Conservation (phyloP, 2,329 filamentous ascomycete genomes). For the Pseudocercospora fuligena region DNA sequence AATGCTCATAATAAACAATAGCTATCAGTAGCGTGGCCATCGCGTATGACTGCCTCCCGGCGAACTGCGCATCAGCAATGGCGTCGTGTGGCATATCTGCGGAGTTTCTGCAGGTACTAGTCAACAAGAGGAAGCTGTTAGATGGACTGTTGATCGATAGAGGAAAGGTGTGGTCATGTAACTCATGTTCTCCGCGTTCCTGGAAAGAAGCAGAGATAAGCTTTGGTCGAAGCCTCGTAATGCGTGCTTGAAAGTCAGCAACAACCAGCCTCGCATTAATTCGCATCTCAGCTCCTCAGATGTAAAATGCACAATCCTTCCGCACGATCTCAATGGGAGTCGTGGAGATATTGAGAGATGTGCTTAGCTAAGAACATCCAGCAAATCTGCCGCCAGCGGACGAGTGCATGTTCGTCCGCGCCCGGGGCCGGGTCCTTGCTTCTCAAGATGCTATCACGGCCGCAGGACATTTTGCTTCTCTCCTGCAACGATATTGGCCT, state of each 20-base stretch:
- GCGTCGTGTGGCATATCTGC: not conserved
- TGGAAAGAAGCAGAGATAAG: no score
- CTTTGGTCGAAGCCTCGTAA: no score
- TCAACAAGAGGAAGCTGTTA: not conserved
- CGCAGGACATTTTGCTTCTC: not conserved
- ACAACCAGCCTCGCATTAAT: no score
- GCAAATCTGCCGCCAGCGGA: no score
- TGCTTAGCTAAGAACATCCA: no score
- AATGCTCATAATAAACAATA: not conserved
- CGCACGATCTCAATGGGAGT: not conserved
- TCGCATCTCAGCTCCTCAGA: not conserved
- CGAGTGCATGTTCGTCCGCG: no score
- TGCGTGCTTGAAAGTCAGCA: no score
- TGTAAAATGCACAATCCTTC: not conserved
- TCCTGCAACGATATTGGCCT: not conserved
- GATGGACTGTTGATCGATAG: not conserved
- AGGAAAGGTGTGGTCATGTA: not conserved
- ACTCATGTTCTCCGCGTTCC: no score
- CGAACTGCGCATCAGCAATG: not conserved
- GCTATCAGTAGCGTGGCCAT: not conserved
- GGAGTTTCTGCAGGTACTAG: not conserved
- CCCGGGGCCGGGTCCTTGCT: no score
- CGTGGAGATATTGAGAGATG: not conserved
- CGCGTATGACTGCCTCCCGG: not conserved
- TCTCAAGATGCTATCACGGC: not conserved